phyloP scores from a whole-genome alignment of 2,329 filamentous ascomycete species.

The Penicillium sp. region DNA sequence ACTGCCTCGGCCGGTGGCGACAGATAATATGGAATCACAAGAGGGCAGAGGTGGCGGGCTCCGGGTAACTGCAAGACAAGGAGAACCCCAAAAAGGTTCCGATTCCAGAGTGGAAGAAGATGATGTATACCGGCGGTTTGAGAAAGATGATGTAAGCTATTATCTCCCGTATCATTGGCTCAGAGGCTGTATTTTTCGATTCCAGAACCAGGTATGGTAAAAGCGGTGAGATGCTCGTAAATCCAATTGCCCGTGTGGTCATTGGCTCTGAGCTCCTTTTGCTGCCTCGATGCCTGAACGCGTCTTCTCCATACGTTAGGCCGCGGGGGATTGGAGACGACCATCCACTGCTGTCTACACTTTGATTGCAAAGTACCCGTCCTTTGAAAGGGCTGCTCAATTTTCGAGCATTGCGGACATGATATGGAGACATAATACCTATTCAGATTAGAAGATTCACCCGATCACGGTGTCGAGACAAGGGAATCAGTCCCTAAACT shows the following conservation, averaged over 20 bases:
- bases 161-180: constrained; percentile 5
- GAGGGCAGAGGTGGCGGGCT: constrained; percentile 19
- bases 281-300: constrained; percentile 4
- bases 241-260: constrained; percentile 14
- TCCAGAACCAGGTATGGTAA: constrained; percentile 13
- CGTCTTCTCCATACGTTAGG: background rate
- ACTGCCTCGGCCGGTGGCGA: constrained; percentile 7
- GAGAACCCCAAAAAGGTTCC: constrained; percentile 22
- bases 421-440: background rate
- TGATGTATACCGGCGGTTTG: constrained; percentile 13
- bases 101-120: constrained; percentile 14
- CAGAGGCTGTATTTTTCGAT: background rate
- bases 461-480: background rate
- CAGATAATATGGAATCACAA: constrained; percentile 1
- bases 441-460: background rate
- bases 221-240: constrained; percentile 22
- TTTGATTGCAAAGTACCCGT: background rate
- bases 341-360: background rate
- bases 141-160: constrained; percentile 15
- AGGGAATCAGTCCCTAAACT: background rate
- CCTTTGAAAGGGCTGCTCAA: background rate
- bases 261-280: constrained; percentile 15
- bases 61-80: constrained; percentile 14
- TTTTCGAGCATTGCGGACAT: background rate
- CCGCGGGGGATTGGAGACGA: background rate